Conservation (phyloP, 2,329 filamentous ascomycete species). For the Gyromitra esculenta region DNA sequence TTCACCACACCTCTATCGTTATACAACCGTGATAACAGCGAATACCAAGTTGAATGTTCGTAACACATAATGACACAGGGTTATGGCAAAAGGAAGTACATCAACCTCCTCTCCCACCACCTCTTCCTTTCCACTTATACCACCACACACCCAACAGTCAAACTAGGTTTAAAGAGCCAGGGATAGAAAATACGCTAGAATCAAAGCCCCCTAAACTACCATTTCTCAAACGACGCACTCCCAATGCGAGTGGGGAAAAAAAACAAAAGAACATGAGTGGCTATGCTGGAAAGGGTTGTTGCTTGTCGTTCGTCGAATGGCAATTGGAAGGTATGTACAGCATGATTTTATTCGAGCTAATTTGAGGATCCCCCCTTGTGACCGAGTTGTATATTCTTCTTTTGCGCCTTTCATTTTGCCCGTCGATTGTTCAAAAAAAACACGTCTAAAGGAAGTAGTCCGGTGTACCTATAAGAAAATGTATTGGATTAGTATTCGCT, state of each 20-base stretch:
- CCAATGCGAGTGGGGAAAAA: slow-evolving; percentile 46
- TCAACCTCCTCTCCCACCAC: slow-evolving; percentile 16
- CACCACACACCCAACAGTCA: slow-evolving; percentile 5
- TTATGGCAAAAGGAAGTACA: slow-evolving; percentile 22
- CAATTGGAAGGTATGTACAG: slow-evolving; percentile 53
- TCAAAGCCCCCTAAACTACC: slow-evolving; percentile 38
- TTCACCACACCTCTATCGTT: slow-evolving; percentile 3
- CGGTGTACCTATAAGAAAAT: slow-evolving; percentile 71
- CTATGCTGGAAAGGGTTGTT: slow-evolving; percentile 47
- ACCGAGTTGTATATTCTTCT: slow-evolving; percentile 42
- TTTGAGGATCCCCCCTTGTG: slow-evolving; percentile 34
- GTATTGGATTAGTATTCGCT: slow-evolving; percentile 54
- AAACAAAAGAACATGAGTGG: slow-evolving; percentile 41
- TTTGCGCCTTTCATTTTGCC: slow-evolving; percentile 33
- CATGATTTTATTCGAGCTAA: slow-evolving; percentile 52
- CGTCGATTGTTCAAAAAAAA: slow-evolving; percentile 9
- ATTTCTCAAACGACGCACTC: slow-evolving; percentile 43
- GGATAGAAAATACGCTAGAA: slow-evolving; percentile 29
- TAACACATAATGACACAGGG: slow-evolving; percentile 36
- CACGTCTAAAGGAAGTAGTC: slow-evolving; percentile 93
- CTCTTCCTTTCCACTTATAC: slow-evolving; percentile 6
- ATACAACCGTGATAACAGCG: slow-evolving; percentile 25
- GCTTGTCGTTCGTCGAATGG: slow-evolving; percentile 48
- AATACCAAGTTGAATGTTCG: slow-evolving; percentile 44
- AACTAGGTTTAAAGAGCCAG: slow-evolving; percentile 28